Base-by-base conservation (phyloP, 2,329 filamentous ascomycete genomes). In the Penicillium brasilianum region DNA sequence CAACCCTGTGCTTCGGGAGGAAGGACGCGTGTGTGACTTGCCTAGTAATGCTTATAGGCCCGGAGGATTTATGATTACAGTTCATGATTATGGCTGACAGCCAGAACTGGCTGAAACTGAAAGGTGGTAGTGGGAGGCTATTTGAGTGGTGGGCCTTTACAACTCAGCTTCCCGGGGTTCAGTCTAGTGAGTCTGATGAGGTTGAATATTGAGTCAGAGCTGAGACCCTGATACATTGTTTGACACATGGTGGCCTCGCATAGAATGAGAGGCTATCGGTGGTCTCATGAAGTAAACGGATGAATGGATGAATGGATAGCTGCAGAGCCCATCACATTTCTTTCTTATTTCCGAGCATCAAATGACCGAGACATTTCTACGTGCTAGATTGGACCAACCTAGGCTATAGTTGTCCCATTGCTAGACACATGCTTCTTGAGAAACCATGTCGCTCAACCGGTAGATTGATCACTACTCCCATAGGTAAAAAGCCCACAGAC, bases 21-120 rank as follows among this genome's bases (percentile, higher is more conserved):
- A 39, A 34, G 57, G 49, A 28, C 36, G 43, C 32, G 60, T 61
- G 66, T 68, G 56, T 56, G 32, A 69, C 67, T n/a, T 54, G 28
- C 41, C 25, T 10, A 44, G 50, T 41, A 14, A 22, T 25, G 28
- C 41, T 64, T 60, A 61, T 67, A 61, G 62, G 53, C 63, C 60
- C 67, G 67, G 67, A 68, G 67, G 50, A 20, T 49, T 34, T 50
- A 11, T 46, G 60, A 64, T 64, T 66, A 64, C 59, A 58, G 54
- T 41, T 37, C 1, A n/a, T 11, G 44, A n/a, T 50, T 13, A 30
- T 43, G 37, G 52, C 52, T 53, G 36, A 54, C 36, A 16, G 32
- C 16, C 13, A 41, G 32, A 18, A 37, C 36, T 57, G 58, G 66
- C 63, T 56, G 20, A 9, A 51, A 68, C 66, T 58, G 62, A 61